Evolutionary conservation across 148 eudicot genomes (phyloP).

Genomic region (Camellia lanceoleosa): DNA sequence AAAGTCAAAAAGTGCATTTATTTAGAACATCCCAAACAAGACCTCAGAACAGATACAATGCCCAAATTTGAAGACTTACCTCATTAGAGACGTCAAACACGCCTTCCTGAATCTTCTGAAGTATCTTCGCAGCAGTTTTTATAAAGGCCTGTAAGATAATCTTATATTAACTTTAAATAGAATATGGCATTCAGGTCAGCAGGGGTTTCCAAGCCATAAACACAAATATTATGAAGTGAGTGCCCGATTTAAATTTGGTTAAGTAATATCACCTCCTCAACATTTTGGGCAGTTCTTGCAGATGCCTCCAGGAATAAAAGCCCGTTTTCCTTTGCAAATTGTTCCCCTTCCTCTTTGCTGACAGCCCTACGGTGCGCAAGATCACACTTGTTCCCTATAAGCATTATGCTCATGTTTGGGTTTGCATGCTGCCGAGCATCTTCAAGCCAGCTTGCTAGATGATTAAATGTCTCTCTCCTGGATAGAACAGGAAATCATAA

Average conservation of each 20-base stretch:
- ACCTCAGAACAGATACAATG: neutral
- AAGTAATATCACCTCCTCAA: slow-evolving; percentile 55
- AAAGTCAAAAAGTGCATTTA: too few species aligned
- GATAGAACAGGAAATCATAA: slow-evolving; percentile 8
- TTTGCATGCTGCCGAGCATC: slow-evolving; percentile 83
- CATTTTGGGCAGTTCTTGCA: slow-evolving; percentile 69
- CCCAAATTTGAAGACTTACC: slow-evolving; percentile 30
- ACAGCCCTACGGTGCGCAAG: slow-evolving; percentile 80
- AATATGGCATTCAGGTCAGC: neutral
- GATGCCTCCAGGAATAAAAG: slow-evolving; percentile 71
- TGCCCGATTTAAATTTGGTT: neutral
- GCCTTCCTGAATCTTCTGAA: slow-evolving; percentile 66
- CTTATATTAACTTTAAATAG: neutral
- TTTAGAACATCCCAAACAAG: too few species aligned
- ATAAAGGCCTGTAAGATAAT: slow-evolving; percentile 47
- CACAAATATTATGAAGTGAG: slow-evolving; percentile 4
- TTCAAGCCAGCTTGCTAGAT: slow-evolving; percentile 75
- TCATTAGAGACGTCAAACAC: slow-evolving; percentile 70
- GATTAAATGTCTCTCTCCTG: slow-evolving; percentile 80
- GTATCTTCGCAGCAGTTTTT: slow-evolving; percentile 54
- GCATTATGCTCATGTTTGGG: slow-evolving; percentile 76
- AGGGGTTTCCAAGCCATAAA: neutral
- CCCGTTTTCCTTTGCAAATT: slow-evolving; percentile 75
- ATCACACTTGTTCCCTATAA: slow-evolving; percentile 69
- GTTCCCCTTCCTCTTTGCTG: slow-evolving; percentile 83